Evolutionary conservation across 2,329 filamentous ascomycete species (phyloP).

Genomic region (Furcasterigmium sp.): DNA sequence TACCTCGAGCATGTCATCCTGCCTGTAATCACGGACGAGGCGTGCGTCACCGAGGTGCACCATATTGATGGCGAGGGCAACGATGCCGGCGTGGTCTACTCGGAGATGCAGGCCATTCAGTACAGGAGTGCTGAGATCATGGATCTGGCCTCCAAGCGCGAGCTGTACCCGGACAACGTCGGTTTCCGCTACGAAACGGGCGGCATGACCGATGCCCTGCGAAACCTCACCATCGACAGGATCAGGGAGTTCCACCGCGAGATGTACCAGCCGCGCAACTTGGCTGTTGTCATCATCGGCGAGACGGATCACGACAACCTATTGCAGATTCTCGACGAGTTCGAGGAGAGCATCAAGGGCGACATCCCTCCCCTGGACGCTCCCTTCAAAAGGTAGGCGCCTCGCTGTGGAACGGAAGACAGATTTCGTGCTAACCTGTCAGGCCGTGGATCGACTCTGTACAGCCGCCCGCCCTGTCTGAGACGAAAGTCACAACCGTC

Average conservation of each 20-base stretch:
- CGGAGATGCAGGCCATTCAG: constrained; percentile 96
- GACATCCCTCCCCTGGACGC: constrained; percentile 71
- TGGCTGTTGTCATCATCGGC: constrained; percentile 87
- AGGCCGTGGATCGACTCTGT: constrained; percentile 86
- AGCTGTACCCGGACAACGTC: constrained; percentile 82
- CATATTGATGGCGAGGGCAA: constrained; percentile 91
- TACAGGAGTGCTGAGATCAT: constrained; percentile 82
- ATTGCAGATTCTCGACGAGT: constrained; percentile 74
- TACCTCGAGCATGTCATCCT: constrained; percentile 93
- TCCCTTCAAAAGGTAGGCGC: constrained; percentile 62
- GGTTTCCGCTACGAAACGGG: constrained; percentile 98
- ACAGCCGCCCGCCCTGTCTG: constrained; percentile 65
- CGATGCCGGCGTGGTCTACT: constrained; percentile 96
- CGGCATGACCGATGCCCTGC: constrained; percentile 88
- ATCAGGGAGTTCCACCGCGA: constrained; percentile 93
- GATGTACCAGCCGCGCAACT: constrained; percentile 97
- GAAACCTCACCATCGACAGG: constrained; percentile 78
- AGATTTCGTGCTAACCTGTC: not conserved
- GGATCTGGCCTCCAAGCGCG: constrained; percentile 72
- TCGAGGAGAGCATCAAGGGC: constrained; percentile 80
- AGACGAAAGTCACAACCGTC: constrained; percentile 71
- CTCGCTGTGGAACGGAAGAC: constrained; percentile 3
- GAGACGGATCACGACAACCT: constrained; percentile 81
- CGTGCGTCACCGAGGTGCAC: constrained; percentile 92
- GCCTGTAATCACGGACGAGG: constrained; percentile 87